phyloP scores from a whole-genome alignment of 441 rosid genomes.

The Monsonia emarginata region DNA sequence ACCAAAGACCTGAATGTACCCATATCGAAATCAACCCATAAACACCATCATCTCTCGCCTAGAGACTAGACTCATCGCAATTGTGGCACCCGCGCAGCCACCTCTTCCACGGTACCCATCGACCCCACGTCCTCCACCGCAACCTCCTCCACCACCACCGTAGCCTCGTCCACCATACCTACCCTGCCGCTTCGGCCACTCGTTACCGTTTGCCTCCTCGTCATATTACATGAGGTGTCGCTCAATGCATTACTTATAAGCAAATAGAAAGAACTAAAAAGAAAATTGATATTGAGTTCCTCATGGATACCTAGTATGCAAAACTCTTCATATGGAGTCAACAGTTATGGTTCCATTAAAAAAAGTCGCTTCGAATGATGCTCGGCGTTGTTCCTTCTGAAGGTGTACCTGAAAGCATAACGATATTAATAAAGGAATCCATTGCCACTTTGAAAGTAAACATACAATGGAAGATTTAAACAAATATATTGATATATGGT shows the following conservation, averaged over 20 bases:
- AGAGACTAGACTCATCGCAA: no score
- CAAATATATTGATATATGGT: neutral
- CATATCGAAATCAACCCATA: no score
- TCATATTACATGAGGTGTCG: no score
- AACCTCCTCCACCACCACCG: no score
- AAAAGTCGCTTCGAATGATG: conserved; percentile 44
- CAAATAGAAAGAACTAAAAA: neutral
- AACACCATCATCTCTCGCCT: no score
- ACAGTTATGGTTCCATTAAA: conserved; percentile 43
- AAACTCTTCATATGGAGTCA: conserved; percentile 50
- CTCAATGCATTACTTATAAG: neutral
- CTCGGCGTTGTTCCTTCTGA: conserved; percentile 31
- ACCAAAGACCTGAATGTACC: no score
- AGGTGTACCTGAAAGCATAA: conserved; percentile 27
- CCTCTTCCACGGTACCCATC: no score
- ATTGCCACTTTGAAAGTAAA: neutral
- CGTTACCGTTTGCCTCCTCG: no score
- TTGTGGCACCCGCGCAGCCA: no score
- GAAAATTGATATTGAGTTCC: neutral
- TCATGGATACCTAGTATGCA: conserved; percentile 38
- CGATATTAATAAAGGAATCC: conserved; percentile 5
- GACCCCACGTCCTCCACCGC: no score
- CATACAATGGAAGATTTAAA: neutral
- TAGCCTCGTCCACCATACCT: no score
- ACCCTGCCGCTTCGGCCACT: no score